Evolutionary conservation across 805 yeast species (phyloP).

Genomic region (Metschnikowia orientalis): DNA sequence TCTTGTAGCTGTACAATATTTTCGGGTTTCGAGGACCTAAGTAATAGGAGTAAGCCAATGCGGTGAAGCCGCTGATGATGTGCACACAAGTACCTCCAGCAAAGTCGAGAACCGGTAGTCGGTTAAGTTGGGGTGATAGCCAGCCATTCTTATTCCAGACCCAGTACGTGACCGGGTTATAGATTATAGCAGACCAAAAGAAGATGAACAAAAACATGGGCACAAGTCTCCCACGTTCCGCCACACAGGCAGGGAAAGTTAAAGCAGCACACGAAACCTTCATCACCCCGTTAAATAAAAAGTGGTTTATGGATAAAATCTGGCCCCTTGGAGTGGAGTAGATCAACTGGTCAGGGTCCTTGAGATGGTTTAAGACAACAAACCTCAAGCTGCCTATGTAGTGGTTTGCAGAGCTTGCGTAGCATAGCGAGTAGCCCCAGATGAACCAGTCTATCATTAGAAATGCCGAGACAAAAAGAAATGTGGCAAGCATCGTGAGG

Average conservation of each 20-base stretch:
- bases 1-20: constrained; percentile 32
- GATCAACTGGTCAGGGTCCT: constrained; percentile 5
- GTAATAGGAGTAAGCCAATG: constrained; percentile 39
- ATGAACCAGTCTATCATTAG: constrained; percentile 41
- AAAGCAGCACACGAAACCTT: constrained; percentile 36
- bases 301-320: constrained; percentile 33
- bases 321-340: constrained; percentile 38
- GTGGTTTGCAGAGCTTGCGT: constrained; percentile 29
- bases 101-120: constrained; percentile 39
- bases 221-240: constrained; percentile 39
- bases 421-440: constrained; percentile 42
- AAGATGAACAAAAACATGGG: constrained; percentile 40
- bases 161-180: constrained; percentile 44
- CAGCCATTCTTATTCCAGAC: constrained; percentile 43
- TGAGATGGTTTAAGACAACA: constrained; percentile 21
- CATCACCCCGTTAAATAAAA: constrained; percentile 37
- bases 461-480: constrained; percentile 28
- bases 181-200: constrained; percentile 37
- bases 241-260: constrained; percentile 42
- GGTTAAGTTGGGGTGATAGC: constrained; percentile 32
- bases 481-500: constrained; percentile 36
- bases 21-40: constrained; percentile 42
- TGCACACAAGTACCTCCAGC: constrained; percentile 46
- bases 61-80: constrained; percentile 43
- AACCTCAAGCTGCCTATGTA: constrained; percentile 34